A percentile compares a stretch with the other conserved stretches of the same genome.
Evolutionary conservation across 768 basidiomycete species (phyloP).

Genomic region (Pleurotus pulmonarius): DNA sequence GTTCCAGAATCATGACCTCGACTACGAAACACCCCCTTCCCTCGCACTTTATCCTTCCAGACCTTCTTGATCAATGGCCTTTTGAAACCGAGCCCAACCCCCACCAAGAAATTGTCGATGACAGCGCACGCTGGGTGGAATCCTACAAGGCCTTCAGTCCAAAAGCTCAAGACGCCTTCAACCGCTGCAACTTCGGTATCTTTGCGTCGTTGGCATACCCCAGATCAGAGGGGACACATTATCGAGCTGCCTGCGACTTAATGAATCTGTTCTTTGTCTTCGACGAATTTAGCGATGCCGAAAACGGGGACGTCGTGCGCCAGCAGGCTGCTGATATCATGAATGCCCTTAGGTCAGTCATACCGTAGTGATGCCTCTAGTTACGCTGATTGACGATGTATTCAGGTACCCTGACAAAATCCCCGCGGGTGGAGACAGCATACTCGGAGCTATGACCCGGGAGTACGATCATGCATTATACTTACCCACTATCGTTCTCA

Average conservation of each 20-base stretch:
- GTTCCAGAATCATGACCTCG: not conserved
- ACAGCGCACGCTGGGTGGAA: slow-evolving; percentile 25
- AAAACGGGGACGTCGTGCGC: slow-evolving; percentile 23
- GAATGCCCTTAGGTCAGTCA: slow-evolving; percentile 30
- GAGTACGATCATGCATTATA: slow-evolving; percentile 27
- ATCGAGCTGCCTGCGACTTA: slow-evolving; percentile 39
- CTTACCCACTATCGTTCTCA: not conserved
- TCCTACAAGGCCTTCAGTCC: slow-evolving; percentile 30
- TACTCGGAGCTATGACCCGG: slow-evolving; percentile 35
- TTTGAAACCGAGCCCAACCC: slow-evolving; percentile 8
- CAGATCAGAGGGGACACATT: slow-evolving; percentile 15
- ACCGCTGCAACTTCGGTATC: slow-evolving; percentile 38
- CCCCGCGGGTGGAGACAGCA: slow-evolving; percentile 30
- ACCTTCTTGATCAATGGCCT: slow-evolving; percentile 8
- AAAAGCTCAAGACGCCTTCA: slow-evolving; percentile 33
- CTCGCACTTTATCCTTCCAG: slow-evolving; percentile 1
- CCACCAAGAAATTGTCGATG: not conserved
- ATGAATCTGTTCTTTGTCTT: slow-evolving; percentile 49
- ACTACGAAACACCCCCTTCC: slow-evolving; percentile 4
- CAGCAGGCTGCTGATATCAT: slow-evolving; percentile 29
- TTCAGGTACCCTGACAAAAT: slow-evolving; percentile 21
- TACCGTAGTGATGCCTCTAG: no score
- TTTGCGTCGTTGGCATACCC: slow-evolving; percentile 38
- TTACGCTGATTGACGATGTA: no score
- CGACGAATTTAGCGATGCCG: slow-evolving; percentile 48